phyloP scores from a whole-genome alignment of 192 early-diverging fungal species.

The Mortierella antarctica region DNA sequence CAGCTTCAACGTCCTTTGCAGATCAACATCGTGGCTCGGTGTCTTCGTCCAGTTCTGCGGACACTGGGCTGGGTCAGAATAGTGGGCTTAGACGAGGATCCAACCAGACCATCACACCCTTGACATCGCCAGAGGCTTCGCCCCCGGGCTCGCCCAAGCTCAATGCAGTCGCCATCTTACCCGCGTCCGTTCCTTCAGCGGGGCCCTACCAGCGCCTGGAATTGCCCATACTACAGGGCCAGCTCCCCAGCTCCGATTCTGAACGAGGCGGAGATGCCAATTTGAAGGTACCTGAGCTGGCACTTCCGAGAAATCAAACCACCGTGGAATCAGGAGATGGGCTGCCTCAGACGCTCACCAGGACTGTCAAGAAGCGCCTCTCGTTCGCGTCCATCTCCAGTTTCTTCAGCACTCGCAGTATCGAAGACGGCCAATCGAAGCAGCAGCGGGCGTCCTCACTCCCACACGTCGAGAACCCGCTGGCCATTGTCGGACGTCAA shows the following conservation, averaged over 20 bases:
- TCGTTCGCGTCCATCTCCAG: conserved; percentile 46
- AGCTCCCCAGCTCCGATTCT: too few species aligned
- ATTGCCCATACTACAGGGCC: too few species aligned
- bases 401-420: conserved; percentile 27
- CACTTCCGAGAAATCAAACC: too few species aligned
- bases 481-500: conserved; percentile 33
- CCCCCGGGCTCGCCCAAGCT: conserved; percentile 14
- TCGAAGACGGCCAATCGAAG: conserved; percentile 22
- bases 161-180: background rate
- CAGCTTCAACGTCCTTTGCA: background rate
- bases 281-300: too few species aligned
- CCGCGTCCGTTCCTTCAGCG: too few species aligned
- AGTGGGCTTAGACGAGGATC: conserved; percentile 8
- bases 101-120: conserved; percentile 12
- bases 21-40: conserved; percentile 37
- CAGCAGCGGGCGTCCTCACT: conserved; percentile 37
- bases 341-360: background rate
- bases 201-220: too few species aligned
- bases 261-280: too few species aligned
- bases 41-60: conserved; percentile 26
- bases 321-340: too few species aligned
- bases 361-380: conserved; percentile 42
- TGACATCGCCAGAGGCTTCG: conserved; percentile 22
- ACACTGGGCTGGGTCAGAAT: conserved; percentile 11
- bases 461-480: conserved; percentile 39